A percentile compares a stretch with the other conserved stretches of the same genome.
phyloP scores from a whole-genome alignment of 2,329 filamentous ascomycete species.

The Karstenula rhodostoma region DNA sequence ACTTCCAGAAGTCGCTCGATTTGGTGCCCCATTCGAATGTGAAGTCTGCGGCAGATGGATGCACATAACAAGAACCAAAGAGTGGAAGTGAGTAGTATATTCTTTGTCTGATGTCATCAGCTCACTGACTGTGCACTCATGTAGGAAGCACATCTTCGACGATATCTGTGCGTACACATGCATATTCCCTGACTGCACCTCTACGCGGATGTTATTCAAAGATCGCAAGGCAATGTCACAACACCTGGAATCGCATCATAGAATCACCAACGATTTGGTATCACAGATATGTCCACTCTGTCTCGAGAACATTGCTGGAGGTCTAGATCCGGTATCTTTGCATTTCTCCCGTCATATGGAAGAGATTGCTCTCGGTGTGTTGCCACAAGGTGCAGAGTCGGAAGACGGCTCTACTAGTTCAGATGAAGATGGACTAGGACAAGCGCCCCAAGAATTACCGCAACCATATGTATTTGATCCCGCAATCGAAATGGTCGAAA shows the following conservation, averaged over 20 bases:
- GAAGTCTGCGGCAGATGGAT: slow-evolving; percentile 19
- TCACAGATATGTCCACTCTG: slow-evolving; percentile 14
- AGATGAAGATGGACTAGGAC: not conserved
- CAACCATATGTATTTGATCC: not conserved
- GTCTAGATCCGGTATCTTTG: slow-evolving; percentile 5
- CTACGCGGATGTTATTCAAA: slow-evolving; percentile 3
- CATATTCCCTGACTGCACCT: slow-evolving; percentile 14
- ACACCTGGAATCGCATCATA: slow-evolving; percentile 11
- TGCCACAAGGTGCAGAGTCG: slow-evolving; percentile 16
- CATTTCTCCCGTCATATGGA: slow-evolving; percentile 22
- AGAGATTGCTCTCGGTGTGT: slow-evolving; percentile 16
- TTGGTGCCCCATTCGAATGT: slow-evolving; percentile 15
- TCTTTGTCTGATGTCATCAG: not conserved
- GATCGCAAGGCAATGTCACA: slow-evolving; percentile 7
- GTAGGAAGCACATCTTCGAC: slow-evolving; percentile 18
- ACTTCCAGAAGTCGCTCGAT: slow-evolving; percentile 14
- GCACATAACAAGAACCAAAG: slow-evolving; percentile 13
- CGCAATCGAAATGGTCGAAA: too few species aligned
- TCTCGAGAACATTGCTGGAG: slow-evolving; percentile 14
- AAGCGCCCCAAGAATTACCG: too few species aligned
- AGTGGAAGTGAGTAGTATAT: slow-evolving; percentile 20
- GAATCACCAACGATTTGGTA: not conserved
- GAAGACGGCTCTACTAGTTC: slow-evolving; percentile 4
- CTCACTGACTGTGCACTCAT: not conserved
- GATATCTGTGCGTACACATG: slow-evolving; percentile 21